Base-by-base conservation (phyloP, 1,139 yeast species). In the Torulaspora pretoriensis region DNA sequence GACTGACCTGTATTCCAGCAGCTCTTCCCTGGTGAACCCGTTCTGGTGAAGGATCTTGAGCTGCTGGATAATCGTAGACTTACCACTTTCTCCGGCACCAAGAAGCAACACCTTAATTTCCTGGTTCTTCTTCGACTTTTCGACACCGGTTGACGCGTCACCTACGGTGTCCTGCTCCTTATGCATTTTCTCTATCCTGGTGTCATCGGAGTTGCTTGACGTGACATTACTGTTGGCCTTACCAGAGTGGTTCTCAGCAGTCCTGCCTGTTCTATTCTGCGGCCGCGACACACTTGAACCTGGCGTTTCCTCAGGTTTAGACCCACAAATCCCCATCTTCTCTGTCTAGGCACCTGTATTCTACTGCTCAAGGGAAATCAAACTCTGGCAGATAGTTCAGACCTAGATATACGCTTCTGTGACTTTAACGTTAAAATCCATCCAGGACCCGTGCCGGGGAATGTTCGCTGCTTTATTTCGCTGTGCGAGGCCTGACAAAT, bases 1-100 rank as follows among this genome's bases (percentile, higher is more conserved):
- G 54, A 82, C 80, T 0, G 89, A 86, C 56, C 75, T 78, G 63
- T 81, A 82, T 48, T 81, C 87, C 47, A 71, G 64, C 36, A 80
- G 64, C 60, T 84, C 94, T 45, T 81, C 79, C 38, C 72, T 70
- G 1, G 81, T 61, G 60, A 81, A 84, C 3, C 90, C 92, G 56
- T 77, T 73, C 55, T 83, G 83, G 60, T 83, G 89, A 45, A 83
- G 67, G 42, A 83, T 82, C 60, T 82, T 83, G 71, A 83, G 74
- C 63, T 83, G 92, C 59, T 83, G 84, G 40, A 83, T 76, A 38
- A 83, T 79, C 4, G 92, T 83, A 2, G 89, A 81, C 58, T 83
- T 83, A 12, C 92, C 92, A 56, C 84, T 77, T 59, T 84, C 94
- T 22, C 92, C 94, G 0, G 90, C 80, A 6, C 94, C 94, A 43